Percentiles rank a stretch among this genome's conserved stretches.
These are phyloP conservation scores for Penicillium corylophilum DNA, from an alignment of 2,329 filamentous ascomycete species.

Conservation along the genomic window DNA sequence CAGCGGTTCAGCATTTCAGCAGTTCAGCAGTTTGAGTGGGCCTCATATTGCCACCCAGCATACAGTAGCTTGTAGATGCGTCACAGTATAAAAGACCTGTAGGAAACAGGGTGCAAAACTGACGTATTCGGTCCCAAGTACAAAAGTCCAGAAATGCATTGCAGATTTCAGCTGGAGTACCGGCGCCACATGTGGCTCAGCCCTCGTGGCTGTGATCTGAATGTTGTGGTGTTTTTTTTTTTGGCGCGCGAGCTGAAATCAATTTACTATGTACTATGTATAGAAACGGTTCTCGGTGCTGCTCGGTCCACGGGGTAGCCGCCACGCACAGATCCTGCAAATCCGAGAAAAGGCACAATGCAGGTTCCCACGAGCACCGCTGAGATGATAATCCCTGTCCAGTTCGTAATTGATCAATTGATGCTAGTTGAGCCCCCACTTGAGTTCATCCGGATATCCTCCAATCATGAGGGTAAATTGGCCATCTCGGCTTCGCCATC, in stretches of 20 bases:
- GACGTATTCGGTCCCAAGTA: background rate
- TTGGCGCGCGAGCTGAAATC: background rate
- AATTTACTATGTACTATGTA: no score
- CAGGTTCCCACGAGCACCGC: slow-evolving; percentile 10
- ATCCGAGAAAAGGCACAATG: background rate
- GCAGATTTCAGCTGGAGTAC: slow-evolving; percentile 13
- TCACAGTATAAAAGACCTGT: slow-evolving; percentile 1
- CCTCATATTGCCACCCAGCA: slow-evolving; percentile 4
- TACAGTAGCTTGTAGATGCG: background rate
- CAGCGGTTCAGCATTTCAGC: background rate
- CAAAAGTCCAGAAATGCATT: background rate
- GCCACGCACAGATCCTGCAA: background rate
- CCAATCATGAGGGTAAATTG: slow-evolving; percentile 16
- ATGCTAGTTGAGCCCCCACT: slow-evolving; percentile 4
- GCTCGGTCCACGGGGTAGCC: background rate
- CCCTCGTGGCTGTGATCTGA: slow-evolving; percentile 11
- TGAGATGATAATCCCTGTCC: background rate
- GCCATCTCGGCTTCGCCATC: slow-evolving; percentile 1
- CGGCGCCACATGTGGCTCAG: slow-evolving; percentile 24
- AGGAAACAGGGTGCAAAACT: background rate
- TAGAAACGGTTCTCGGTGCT: background rate
- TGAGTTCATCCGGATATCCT: slow-evolving; percentile 1
- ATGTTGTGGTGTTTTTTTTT: background rate
- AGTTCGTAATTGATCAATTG: background rate
- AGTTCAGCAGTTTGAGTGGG: slow-evolving; percentile 1